Conservation (phyloP, 208 protist genomes). For the Trypanosoma avium region DNA sequence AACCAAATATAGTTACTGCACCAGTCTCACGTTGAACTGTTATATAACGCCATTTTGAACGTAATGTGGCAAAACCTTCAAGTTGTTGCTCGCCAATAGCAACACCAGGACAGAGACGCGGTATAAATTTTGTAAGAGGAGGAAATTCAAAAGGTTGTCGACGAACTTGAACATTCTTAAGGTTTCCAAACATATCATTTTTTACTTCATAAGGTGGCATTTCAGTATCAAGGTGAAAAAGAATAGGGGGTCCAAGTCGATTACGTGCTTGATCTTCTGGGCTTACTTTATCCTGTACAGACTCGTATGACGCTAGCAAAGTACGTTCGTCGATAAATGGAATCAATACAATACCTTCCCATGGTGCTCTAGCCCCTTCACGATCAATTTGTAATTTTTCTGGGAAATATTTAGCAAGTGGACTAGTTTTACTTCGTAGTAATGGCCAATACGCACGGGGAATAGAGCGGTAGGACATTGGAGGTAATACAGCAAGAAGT, state of each 20-base stretch:
- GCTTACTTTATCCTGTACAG: constrained; percentile 63
- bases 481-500: constrained; percentile 98
- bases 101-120: constrained; percentile 63
- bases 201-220: constrained; percentile 50
- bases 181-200: constrained; percentile 59
- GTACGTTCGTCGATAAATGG: constrained; percentile 89
- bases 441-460: constrained; percentile 89
- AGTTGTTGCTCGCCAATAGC: constrained; percentile 49
- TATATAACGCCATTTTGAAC: constrained; percentile 59
- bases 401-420: constrained; percentile 79
- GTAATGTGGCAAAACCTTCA: constrained; percentile 81
- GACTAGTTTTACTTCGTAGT: constrained; percentile 59
- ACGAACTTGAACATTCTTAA: constrained; percentile 54
- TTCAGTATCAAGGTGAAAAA: constrained; percentile 65
- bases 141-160: constrained; percentile 62
- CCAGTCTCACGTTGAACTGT: constrained; percentile 47
- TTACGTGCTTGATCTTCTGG: constrained; percentile 78
- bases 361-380: constrained; percentile 81
- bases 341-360: constrained; percentile 92
- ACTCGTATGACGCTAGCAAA: constrained; percentile 74
- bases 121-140: constrained; percentile 43
- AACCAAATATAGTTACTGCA: constrained; percentile 77
- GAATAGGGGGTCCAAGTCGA: constrained; percentile 49
- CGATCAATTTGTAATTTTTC: constrained; percentile 88
- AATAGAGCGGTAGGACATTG: constrained; percentile 89